Evolutionary conservation across 768 basidiomycete species (phyloP).

Genomic region (Coprinopsis cinerea): DNA sequence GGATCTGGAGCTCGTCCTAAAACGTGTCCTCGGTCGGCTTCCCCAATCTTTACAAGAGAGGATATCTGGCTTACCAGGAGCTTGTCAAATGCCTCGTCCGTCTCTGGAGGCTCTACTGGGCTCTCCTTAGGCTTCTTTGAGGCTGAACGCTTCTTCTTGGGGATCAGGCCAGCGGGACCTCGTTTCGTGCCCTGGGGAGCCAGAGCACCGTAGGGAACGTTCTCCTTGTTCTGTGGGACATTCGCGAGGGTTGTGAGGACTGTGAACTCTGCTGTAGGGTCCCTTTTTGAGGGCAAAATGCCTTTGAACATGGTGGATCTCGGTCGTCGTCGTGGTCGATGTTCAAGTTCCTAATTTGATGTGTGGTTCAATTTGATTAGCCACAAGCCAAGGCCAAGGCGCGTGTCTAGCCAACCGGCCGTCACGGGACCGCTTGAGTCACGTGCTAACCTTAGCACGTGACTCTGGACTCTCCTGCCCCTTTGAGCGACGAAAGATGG

Average conservation of each 20-base stretch:
- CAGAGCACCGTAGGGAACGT: slow-evolving; percentile 36
- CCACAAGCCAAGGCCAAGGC: too few species aligned
- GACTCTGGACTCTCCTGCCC: not conserved
- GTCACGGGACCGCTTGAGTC: slow-evolving; percentile 1
- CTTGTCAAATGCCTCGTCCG: slow-evolving; percentile 72
- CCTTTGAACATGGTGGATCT: slow-evolving; percentile 66
- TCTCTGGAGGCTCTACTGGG: slow-evolving; percentile 30
- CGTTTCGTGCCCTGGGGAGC: slow-evolving; percentile 19
- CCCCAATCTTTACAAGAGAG: not conserved
- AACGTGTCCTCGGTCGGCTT: not conserved
- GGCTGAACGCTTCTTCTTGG: slow-evolving; percentile 35
- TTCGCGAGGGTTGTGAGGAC: slow-evolving; percentile 58
- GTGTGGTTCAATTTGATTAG: slow-evolving; percentile 25
- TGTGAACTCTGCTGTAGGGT: slow-evolving; percentile 64
- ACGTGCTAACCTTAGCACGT: not conserved
- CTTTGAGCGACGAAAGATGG: not conserved
- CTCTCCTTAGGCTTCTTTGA: slow-evolving; percentile 28
- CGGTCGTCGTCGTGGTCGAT: slow-evolving; percentile 16
- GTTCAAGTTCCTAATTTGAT: slow-evolving; percentile 26
- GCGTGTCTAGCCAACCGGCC: slow-evolving; percentile 1
- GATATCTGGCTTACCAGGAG: slow-evolving; percentile 52
- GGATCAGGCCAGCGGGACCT: slow-evolving; percentile 33
- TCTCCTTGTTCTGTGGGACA: slow-evolving; percentile 56
- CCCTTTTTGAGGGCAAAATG: slow-evolving; percentile 65
- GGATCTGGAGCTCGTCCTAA: slow-evolving; percentile 89